phyloP scores from a whole-genome alignment of 495 filamentous ascomycete species.

The Podospora comata region DNA sequence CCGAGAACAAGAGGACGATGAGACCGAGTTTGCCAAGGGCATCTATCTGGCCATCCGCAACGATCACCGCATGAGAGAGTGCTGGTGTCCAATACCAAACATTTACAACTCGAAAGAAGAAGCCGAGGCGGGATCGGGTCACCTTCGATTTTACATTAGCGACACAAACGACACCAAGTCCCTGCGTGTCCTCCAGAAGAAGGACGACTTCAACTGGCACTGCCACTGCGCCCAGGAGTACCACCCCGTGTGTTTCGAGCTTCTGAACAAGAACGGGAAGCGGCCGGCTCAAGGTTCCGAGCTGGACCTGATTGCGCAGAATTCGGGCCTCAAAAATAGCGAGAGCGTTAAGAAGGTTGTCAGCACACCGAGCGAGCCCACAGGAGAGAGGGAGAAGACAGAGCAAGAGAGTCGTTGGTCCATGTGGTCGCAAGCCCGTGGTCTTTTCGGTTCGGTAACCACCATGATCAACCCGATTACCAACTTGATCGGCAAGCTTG shows the following conservation, averaged over 20 bases:
- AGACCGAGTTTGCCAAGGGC: conserved; percentile 20
- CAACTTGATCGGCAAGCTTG: conserved; percentile 17
- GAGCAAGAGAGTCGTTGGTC: background rate
- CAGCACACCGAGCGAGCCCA: background rate
- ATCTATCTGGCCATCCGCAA: conserved; percentile 30
- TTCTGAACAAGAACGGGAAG: conserved; percentile 26
- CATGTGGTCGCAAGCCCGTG: conserved; percentile 18
- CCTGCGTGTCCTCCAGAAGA: conserved; percentile 28
- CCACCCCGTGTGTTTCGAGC: conserved; percentile 11
- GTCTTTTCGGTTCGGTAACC: conserved; percentile 11
- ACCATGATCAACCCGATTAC: conserved; percentile 23
- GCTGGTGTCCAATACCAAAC: conserved; percentile 24
- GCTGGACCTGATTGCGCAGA: conserved; percentile 27
- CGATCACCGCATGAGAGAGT: conserved; percentile 28
- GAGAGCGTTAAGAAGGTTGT: conserved; percentile 18
- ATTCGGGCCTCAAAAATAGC: conserved; percentile 8
- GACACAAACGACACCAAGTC: conserved; percentile 4
- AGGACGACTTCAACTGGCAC: conserved; percentile 26
- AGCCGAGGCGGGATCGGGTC: conserved; percentile 24
- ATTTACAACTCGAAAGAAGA: conserved; percentile 26
- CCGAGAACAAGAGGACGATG: conserved; percentile 20
- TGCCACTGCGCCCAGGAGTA: conserved; percentile 25
- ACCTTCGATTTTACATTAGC: conserved; percentile 32
- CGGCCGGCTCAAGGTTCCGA: conserved; percentile 26
- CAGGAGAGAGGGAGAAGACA: background rate